These are phyloP conservation scores for Phaeodactylum tricornutum DNA, from an alignment of 108 stramenopile species.

Conservation along the genomic window DNA sequence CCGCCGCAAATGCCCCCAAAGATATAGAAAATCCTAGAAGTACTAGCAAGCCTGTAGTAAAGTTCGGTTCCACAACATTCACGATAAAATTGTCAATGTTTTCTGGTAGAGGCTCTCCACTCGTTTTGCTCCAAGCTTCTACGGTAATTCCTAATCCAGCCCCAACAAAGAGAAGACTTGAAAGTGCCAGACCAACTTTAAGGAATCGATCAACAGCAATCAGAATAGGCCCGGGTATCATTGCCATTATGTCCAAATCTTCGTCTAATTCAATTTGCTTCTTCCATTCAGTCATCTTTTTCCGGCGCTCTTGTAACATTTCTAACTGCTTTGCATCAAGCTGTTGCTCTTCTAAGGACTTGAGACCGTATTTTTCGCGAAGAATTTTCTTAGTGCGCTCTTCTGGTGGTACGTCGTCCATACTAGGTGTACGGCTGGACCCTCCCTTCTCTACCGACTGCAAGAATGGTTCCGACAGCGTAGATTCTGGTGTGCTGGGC, in stretches of 20 bases:
- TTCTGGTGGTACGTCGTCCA: constrained; percentile 30
- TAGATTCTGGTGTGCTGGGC: too few species aligned
- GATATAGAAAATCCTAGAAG: constrained; percentile 64
- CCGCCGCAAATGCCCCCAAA: constrained; percentile 67
- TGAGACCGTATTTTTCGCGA: constrained; percentile 59
- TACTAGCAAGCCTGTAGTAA: constrained; percentile 66
- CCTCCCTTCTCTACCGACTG: constrained; percentile 23
- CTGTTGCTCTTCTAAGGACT: constrained; percentile 66
- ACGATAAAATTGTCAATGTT: constrained; percentile 58
- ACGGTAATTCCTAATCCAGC: constrained; percentile 67
- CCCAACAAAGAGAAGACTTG: constrained; percentile 41
- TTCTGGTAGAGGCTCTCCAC: constrained; percentile 38
- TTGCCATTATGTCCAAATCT: constrained; percentile 55
- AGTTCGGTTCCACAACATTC: constrained; percentile 68
- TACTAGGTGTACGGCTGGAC: constrained; percentile 18
- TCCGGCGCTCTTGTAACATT: constrained; percentile 25
- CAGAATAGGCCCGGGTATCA: constrained; percentile 51
- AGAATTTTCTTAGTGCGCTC: constrained; percentile 48
- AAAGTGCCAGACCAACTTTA: constrained; percentile 51
- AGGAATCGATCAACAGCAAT: constrained; percentile 61
- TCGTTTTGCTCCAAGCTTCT: constrained; percentile 65
- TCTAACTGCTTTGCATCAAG: constrained; percentile 17
- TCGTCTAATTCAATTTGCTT: constrained; percentile 31
- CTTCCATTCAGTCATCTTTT: constrained; percentile 41
- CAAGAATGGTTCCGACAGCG: too few species aligned